A percentile compares a stretch with the other conserved stretches of the same genome.
Conservation (phyloP, 208 protist species). For the Wallacemonas collosoma region DNA sequence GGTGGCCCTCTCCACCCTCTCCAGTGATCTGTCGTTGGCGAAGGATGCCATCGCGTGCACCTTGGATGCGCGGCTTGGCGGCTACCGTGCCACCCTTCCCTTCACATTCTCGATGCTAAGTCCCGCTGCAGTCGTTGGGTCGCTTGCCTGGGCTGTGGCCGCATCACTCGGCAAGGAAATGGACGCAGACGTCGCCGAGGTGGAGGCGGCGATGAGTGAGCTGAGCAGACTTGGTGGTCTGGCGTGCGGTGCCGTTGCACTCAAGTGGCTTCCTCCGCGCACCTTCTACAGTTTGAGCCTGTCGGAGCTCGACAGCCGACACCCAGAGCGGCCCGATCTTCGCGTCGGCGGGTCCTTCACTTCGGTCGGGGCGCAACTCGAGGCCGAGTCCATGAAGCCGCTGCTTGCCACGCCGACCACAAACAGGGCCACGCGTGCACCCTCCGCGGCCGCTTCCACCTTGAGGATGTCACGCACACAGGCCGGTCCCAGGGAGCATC, state of each 20-base stretch:
- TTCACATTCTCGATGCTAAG: constrained; percentile 1
- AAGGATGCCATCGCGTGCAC: constrained; percentile 8
- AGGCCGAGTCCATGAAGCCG: constrained; percentile 5
- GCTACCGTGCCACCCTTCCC: constrained; percentile 3
- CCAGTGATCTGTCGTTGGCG: neutral
- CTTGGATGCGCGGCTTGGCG: neutral
- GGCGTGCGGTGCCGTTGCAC: neutral
- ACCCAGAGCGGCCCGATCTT: neutral
- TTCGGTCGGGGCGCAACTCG: neutral
- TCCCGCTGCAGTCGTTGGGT: neutral
- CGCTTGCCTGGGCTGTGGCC: constrained; percentile 9
- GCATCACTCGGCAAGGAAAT: neutral
- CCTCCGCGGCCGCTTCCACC: too few relatives aligned
- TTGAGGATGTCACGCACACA: too few relatives aligned
- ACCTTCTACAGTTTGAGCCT: neutral
- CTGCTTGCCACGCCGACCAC: neutral
- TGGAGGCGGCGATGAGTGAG: neutral
- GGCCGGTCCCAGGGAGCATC: too few relatives aligned
- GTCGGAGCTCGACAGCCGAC: neutral
- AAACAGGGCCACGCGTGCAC: too few relatives aligned
- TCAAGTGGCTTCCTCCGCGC: constrained; percentile 13
- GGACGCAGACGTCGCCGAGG: neutral
- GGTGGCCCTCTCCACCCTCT: constrained; percentile 5
- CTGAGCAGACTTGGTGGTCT: neutral
- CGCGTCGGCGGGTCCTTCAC: neutral